Conservation (phyloP, 2,329 filamentous ascomycete species). For the Pseudohalonectria lignicola region DNA sequence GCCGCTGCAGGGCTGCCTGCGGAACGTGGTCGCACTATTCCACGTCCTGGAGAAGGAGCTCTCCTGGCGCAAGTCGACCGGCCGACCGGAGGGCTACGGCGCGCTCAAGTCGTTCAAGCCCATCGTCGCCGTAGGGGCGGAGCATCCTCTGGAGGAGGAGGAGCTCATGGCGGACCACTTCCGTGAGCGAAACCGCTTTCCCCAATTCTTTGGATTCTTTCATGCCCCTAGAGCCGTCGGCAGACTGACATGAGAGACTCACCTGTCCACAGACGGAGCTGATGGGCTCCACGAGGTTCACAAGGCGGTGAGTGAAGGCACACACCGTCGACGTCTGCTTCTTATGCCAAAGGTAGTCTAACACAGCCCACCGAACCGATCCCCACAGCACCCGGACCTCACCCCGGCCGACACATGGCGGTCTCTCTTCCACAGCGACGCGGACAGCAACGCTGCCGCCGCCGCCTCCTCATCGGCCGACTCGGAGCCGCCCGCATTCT, state of each 20-base stretch:
- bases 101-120: slow-evolving; percentile 64
- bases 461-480: no score
- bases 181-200: no score
- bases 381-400: slow-evolving; percentile 52
- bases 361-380: no score
- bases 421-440: slow-evolving; percentile 45
- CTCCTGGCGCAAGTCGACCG: slow-evolving; percentile 64
- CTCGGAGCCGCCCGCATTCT: slow-evolving; percentile 30
- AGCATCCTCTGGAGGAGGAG: slow-evolving; percentile 76
- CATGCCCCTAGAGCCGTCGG: background rate
- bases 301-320: slow-evolving; percentile 33
- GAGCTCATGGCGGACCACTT: slow-evolving; percentile 76
- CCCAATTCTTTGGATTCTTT: background rate
- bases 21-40: slow-evolving; percentile 84
- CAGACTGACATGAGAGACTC: background rate
- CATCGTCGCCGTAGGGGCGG: slow-evolving; percentile 75
- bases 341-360: no score
- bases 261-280: slow-evolving; percentile 56
- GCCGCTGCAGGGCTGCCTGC: slow-evolving; percentile 72
- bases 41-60: slow-evolving; percentile 85
- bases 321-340: no score
- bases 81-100: slow-evolving; percentile 59
- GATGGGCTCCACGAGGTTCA: slow-evolving; percentile 74
- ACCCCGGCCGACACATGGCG: slow-evolving; percentile 66
- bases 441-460: no score